phyloP scores from a whole-genome alignment of 1,284 basidiomycete genomes.

The Puccinia coronata region DNA sequence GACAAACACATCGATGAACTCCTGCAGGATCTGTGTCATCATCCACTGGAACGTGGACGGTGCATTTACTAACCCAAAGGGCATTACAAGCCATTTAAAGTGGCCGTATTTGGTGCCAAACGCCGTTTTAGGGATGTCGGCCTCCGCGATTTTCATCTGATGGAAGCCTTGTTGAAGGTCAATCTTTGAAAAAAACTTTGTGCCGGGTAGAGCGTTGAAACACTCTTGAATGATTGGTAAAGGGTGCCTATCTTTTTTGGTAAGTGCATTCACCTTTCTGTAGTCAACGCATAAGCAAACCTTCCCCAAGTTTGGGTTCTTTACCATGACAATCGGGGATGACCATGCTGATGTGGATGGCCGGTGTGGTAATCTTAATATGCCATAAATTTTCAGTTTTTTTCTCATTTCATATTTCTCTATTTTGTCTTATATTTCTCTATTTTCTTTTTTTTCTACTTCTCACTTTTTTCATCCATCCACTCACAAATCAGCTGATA shows the following conservation, averaged over 20 bases:
- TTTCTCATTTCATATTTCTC: too few relatives aligned
- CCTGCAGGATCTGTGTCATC: slow-evolving; percentile 49
- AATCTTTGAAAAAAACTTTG: slow-evolving; percentile 8
- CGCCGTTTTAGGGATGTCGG: slow-evolving; percentile 19
- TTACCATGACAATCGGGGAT: slow-evolving; percentile 11
- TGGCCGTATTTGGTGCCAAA: too few relatives aligned
- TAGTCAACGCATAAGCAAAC: too few relatives aligned
- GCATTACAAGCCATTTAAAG: slow-evolving; percentile 46
- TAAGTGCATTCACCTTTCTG: not conserved
- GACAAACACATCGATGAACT: slow-evolving; percentile 28
- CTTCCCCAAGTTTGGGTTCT: slow-evolving; percentile 2
- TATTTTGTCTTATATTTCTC: too few relatives aligned
- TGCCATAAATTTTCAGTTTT: too few relatives aligned
- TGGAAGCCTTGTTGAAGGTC: too few relatives aligned
- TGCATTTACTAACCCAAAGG: slow-evolving; percentile 50
- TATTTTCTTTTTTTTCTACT: too few relatives aligned
- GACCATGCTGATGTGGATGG: too few relatives aligned
- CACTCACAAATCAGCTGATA: too few relatives aligned
- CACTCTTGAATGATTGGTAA: slow-evolving; percentile 15
- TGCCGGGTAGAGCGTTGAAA: not conserved
- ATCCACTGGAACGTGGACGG: slow-evolving; percentile 50
- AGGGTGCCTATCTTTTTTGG: slow-evolving; percentile 1
- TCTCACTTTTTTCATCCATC: too few relatives aligned
- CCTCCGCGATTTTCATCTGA: slow-evolving; percentile 13
- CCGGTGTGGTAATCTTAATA: too few relatives aligned